phyloP scores from a whole-genome alignment of 352 stramenopile genomes.

The Phytophthora crassamura region DNA sequence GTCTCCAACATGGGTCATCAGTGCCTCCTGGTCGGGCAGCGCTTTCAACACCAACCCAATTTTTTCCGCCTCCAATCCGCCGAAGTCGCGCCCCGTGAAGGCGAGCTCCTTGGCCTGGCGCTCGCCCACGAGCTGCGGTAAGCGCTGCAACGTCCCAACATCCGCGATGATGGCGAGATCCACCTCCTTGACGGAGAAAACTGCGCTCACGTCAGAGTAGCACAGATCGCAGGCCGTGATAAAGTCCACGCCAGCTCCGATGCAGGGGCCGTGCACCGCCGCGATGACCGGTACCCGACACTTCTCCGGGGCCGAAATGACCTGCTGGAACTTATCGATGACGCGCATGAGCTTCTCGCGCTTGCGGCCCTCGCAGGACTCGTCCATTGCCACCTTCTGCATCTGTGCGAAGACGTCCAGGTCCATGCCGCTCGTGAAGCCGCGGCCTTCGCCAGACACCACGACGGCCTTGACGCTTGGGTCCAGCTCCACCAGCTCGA shows the following conservation, averaged over 20 bases:
- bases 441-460: constrained; percentile 77
- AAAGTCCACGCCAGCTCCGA: constrained; percentile 89
- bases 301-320: constrained; percentile 85
- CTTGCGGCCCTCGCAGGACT: constrained; percentile 82
- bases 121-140: constrained; percentile 87
- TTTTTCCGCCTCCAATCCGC: constrained; percentile 73
- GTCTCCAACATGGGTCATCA: constrained; percentile 59
- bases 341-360: constrained; percentile 81
- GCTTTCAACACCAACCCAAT: constrained; percentile 83
- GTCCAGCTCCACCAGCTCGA: constrained; percentile 70
- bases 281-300: constrained; percentile 89
- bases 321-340: constrained; percentile 84
- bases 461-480: constrained; percentile 77
- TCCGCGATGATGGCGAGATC: constrained; percentile 91
- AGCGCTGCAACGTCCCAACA: constrained; percentile 86
- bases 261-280: constrained; percentile 80
- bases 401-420: constrained; percentile 85
- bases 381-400: constrained; percentile 61
- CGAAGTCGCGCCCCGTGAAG: constrained; percentile 86
- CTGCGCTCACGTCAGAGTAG: constrained; percentile 81
- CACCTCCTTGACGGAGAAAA: constrained; percentile 90
- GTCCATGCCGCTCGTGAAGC: constrained; percentile 92
- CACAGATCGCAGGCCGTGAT: constrained; percentile 89
- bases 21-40: constrained; percentile 62
- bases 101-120: constrained; percentile 86